A percentile compares a stretch with the other conserved stretches of the same genome.
Evolutionary conservation across 306 rosid species (phyloP).

Genomic region (Castanea mollissima): DNA sequence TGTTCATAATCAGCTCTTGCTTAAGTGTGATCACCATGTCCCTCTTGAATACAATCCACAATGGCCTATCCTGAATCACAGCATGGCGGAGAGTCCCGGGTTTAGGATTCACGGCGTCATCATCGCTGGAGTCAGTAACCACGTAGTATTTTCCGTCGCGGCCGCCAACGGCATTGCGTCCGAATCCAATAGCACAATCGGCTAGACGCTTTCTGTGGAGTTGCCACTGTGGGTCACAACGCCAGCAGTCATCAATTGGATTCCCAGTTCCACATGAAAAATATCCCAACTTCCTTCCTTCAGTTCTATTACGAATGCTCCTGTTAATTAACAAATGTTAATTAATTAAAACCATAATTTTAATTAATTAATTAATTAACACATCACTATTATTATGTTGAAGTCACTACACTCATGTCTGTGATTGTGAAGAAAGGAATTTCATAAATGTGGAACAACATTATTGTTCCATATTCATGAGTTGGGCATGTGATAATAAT

Average conservation of each 20-base stretch:
- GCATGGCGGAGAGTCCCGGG: constrained; percentile 95
- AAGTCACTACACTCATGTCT: background rate
- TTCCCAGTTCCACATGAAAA: constrained; percentile 91
- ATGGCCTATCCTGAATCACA: constrained; percentile 75
- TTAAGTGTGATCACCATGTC: constrained; percentile 93
- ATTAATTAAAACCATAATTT: no score
- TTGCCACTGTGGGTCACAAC: constrained; percentile 80
- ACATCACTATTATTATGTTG: background rate
- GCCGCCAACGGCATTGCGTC: constrained; percentile 88
- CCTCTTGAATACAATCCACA: constrained; percentile 94
- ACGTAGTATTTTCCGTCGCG: constrained; percentile 84
- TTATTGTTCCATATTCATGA: background rate
- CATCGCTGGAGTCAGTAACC: constrained; percentile 54
- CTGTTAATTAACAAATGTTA: constrained; percentile 26
- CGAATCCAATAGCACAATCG: constrained; percentile 81
- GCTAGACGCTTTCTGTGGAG: constrained; percentile 65
- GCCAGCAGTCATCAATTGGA: constrained; percentile 97
- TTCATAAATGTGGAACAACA: no score
- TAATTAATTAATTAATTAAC: no score
- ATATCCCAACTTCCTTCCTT: constrained; percentile 66
- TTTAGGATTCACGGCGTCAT: constrained; percentile 69
- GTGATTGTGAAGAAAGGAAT: constrained; percentile 6
- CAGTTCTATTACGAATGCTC: constrained; percentile 64
- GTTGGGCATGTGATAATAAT: constrained; percentile 19
- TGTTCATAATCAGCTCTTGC: constrained; percentile 92